Evolutionary conservation across 148 eudicot genomes (phyloP).

Genomic region (Rhododendron vialii): DNA sequence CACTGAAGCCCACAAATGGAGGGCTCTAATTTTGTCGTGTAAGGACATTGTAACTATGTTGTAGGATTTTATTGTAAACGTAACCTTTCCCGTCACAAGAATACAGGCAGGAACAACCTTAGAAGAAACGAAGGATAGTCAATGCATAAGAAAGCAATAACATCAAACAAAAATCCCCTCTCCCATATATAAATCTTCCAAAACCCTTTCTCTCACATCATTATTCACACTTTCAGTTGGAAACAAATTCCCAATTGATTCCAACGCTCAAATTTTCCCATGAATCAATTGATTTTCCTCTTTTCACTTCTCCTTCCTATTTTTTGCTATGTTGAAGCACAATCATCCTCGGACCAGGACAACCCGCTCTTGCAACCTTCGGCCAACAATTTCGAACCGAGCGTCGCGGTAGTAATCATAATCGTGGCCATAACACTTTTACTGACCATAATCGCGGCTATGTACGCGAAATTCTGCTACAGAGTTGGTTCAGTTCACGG

Average conservation of each 20-base stretch:
- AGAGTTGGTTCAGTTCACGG: not conserved
- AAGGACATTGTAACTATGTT: too few relatives aligned
- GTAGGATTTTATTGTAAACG: too few relatives aligned
- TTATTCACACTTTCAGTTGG: not conserved
- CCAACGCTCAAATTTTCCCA: not conserved
- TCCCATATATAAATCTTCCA: not conserved
- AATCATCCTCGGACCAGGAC: slow-evolving; percentile 9
- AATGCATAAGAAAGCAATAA: too few relatives aligned
- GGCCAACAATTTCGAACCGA: slow-evolving; percentile 48
- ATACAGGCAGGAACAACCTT: not conserved
- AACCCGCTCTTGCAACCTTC: slow-evolving; percentile 4
- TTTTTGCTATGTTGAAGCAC: slow-evolving; percentile 20
- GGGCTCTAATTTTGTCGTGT: too few relatives aligned
- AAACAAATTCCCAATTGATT: not conserved
- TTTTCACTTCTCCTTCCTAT: slow-evolving; percentile 5
- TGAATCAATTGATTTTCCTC: slow-evolving; percentile 1
- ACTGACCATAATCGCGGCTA: slow-evolving; percentile 40
- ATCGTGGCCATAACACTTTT: slow-evolving; percentile 46
- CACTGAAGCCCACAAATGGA: too few relatives aligned
- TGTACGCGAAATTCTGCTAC: slow-evolving; percentile 53
- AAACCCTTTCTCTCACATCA: not conserved
- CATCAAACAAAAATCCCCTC: not conserved
- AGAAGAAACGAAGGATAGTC: not conserved
- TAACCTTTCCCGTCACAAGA: too few relatives aligned
- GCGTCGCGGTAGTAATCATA: slow-evolving; percentile 59